Base-by-base conservation (phyloP, 805 yeast species). In the Saccharomyces kudriavzevii region DNA sequence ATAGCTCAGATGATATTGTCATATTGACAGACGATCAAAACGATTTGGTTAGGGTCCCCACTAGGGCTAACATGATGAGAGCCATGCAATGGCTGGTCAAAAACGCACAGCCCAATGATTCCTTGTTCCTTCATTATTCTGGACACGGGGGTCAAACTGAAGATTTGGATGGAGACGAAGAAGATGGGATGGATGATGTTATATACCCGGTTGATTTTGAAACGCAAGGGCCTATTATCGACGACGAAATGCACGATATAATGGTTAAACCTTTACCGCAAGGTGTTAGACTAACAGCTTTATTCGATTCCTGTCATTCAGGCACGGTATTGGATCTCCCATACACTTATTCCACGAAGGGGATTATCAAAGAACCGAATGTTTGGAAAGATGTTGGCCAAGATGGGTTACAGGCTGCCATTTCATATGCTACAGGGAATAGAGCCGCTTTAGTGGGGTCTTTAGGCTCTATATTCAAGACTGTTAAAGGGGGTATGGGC, bases 271-370 rank as follows among this genome's bases (percentile, higher is more conserved):
- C 89, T 1, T 74, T 89, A 58, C 85, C 80, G 13, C 77, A 83
- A 1, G 96, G 96, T 47, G 84, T 85, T 47, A 77, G 91, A 55
- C 72, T 89, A 52, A 88, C 95, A 3, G 90, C 91, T 0, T 71
- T 88, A 54, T 88, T 85, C 61, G 96, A 89, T 70, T 84, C 89
- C 11, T 89, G 96, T 67, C 96, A 89, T 66, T 85, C 92, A 1
- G 96, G 96, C 11, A 81, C 92, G 1, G 92, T 80, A 0, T 69
- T 89, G 58, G 96, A 89, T 68, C 72, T 89, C 54, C 96, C 96
- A 1, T 89, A 80, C 61, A 76, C 80, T 49, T 89, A 89, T 69
- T 85, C 94, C 3, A 87, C 92, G 17, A 85, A 87, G 65, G 96
- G 96, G 56, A 83, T 86, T 3, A 66, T 88, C 49, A 89, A 88